These are phyloP conservation scores for Aurinia saxatilis DNA, from an alignment of 345 rosid genomes.

Conservation along the genomic window DNA sequence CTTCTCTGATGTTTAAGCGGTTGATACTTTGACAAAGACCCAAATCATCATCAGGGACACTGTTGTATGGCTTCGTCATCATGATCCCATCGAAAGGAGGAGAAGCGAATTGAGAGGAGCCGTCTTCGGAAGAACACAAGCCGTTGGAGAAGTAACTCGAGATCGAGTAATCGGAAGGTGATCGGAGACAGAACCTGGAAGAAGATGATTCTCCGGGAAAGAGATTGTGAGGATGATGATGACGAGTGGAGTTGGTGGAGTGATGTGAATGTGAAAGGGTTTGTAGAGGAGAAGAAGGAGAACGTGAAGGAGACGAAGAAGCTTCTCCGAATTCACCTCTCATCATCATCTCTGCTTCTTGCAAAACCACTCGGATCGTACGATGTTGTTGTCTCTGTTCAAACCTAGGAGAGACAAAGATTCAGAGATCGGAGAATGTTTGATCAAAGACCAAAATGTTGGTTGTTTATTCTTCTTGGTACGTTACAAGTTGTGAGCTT, in stretches of 20 bases:
- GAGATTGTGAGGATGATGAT: background rate
- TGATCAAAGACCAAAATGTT: background rate
- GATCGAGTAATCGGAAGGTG: conserved; percentile 28
- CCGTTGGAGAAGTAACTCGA: conserved; percentile 36
- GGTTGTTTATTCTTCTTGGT: background rate
- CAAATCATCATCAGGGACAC: background rate
- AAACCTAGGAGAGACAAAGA: background rate
- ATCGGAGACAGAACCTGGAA: conserved; percentile 25
- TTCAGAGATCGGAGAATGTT: background rate
- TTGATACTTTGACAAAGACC: conserved; percentile 2
- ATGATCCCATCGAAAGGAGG: conserved; percentile 6
- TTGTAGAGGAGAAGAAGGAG: conserved; percentile 18
- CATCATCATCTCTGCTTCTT: conserved; percentile 8
- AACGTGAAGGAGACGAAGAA: conserved; percentile 1
- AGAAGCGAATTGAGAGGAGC: conserved; percentile 29
- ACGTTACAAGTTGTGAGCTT: background rate
- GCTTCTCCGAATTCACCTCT: conserved; percentile 9
- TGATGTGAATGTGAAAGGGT: background rate
- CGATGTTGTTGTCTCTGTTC: background rate
- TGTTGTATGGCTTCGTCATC: background rate
- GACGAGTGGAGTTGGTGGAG: no score
- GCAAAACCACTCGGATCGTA: background rate
- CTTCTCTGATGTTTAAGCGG: conserved; percentile 4
- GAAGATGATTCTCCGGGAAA: background rate
- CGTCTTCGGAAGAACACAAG: conserved; percentile 27